Evolutionary conservation across 2,329 filamentous ascomycete genomes (phyloP).

Genomic region (Pseudogymnoascus sp.): DNA sequence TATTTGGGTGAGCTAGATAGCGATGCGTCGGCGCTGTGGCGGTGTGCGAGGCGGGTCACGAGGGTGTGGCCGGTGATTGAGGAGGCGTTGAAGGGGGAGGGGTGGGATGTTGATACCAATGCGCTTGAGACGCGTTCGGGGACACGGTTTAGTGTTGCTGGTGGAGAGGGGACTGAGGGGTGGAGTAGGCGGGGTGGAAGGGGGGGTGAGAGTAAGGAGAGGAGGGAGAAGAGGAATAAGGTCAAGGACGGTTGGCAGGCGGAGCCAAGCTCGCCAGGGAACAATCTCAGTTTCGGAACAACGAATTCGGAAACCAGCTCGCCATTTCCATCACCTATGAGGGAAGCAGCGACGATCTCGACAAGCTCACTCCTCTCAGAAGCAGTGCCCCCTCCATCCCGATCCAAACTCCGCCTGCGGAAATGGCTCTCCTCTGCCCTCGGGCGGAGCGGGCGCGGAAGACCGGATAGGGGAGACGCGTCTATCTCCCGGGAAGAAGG

Average conservation of each 20-base stretch:
- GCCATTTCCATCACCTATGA: neutral
- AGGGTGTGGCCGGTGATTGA: neutral
- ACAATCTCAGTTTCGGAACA: neutral
- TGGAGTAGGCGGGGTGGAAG: too few species aligned
- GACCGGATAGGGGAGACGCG: neutral
- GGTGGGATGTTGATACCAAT: constrained; percentile 60
- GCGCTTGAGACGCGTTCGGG: constrained; percentile 61
- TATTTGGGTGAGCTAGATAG: too few species aligned
- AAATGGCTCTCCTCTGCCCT: neutral
- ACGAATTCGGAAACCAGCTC: neutral
- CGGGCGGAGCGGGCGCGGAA: neutral
- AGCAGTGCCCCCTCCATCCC: neutral
- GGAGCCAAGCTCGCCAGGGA: neutral
- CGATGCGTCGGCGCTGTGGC: neutral
- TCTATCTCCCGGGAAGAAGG: neutral
- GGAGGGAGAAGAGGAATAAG: neutral
- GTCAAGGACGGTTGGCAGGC: neutral
- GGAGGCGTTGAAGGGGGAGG: constrained; percentile 37
- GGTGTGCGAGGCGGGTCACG: neutral
- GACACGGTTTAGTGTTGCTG: constrained; percentile 25
- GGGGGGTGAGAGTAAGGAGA: neutral
- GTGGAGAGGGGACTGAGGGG: too few species aligned
- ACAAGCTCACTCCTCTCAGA: neutral
- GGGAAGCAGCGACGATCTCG: neutral
- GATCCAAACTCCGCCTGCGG: neutral